phyloP scores from a whole-genome alignment of 2,329 filamentous ascomycete species.

The Paradendryphiella salina region DNA sequence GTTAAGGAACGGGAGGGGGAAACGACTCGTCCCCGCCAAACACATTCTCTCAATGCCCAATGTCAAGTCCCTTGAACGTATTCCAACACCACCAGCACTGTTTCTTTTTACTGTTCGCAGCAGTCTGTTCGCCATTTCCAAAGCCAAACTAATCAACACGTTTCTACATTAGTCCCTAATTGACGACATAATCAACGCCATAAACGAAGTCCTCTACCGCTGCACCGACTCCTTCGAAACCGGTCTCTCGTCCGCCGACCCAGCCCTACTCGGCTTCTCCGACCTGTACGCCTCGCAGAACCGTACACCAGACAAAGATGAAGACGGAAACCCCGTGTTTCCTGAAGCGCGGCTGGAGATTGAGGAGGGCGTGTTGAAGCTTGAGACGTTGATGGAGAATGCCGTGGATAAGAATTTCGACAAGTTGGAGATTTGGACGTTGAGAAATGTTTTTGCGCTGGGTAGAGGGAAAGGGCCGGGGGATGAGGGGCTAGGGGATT shows the following conservation, averaged over 20 bases:
- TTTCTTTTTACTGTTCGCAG: too few species aligned
- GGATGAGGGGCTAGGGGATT: slow-evolving; percentile 60
- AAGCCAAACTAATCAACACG: too few species aligned
- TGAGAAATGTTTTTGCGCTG: slow-evolving; percentile 69
- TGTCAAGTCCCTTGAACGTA: neutral
- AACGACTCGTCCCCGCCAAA: slow-evolving; percentile 8
- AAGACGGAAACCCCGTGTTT: slow-evolving; percentile 50
- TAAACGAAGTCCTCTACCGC: slow-evolving; percentile 91
- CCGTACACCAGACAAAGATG: slow-evolving; percentile 49
- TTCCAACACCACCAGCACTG: too few species aligned
- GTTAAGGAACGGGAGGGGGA: neutral
- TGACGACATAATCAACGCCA: slow-evolving; percentile 96
- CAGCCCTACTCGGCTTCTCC: slow-evolving; percentile 78
- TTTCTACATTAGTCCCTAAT: slow-evolving; percentile 70
- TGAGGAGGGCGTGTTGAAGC: slow-evolving; percentile 69
- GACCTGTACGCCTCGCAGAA: slow-evolving; percentile 52
- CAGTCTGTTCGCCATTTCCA: too few species aligned
- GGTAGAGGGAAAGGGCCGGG: slow-evolving; percentile 63
- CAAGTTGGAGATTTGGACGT: slow-evolving; percentile 71
- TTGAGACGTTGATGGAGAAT: slow-evolving; percentile 55
- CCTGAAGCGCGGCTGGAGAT: slow-evolving; percentile 69
- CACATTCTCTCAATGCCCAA: neutral
- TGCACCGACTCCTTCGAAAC: slow-evolving; percentile 86
- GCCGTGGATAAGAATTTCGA: slow-evolving; percentile 57
- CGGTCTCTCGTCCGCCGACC: slow-evolving; percentile 73